Evolutionary conservation across 2,329 filamentous ascomycete genomes (phyloP), one percentile per base, ranked within the genome.

Genomic region (Penicillium thymicola): DNA sequence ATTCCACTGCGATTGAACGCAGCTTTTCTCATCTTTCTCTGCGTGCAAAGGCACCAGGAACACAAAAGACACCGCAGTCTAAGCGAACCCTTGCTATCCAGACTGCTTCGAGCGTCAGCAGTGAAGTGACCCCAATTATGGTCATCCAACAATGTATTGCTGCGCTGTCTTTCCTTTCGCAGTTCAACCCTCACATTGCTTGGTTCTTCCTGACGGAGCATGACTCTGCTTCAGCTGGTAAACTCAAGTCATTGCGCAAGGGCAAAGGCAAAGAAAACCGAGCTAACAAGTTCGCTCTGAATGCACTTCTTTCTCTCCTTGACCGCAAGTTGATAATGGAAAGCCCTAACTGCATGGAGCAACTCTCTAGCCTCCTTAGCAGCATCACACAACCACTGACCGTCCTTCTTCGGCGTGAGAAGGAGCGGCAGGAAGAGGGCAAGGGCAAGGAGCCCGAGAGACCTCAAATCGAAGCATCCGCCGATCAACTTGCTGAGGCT

Each of bases 311-410:
- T 45, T 88, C 86, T 59, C 82, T 99, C 5, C 82, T 99, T 23
- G 94, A 97, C 70, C 89, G 94, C n/a, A 90, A 92, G 62, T 81
- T 97, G 59, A 92, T 99, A 62, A 96, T 96, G 77, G 94, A 99
- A 75, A 99, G 92, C 75, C 92, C 93, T n/a, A 83, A 87, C 7
- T 93, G 96, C 55, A 97, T 99, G 92, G 93, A 96, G 66, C 88
- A 92, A 60, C 82, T 99, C 27, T 94, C 94, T 2, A 87, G 88
- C 61, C 79, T 99, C 30, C 82, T 99, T 27, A 93, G 91, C 72
- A 88, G 89, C 62, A 91, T 97, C 54, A 99, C 94, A 0, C 82
- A 89, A 55, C 94, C 94, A 11, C 81, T 99, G 27, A 89, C 90
- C 60, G 85, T 88, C 32, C 79, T 96, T 25, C 86, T 96, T 64